A percentile compares a stretch with the other conserved stretches of the same genome.
phyloP scores from a whole-genome alignment of 2,329 filamentous ascomycete genomes.

The Talaromyces verruculosus region DNA sequence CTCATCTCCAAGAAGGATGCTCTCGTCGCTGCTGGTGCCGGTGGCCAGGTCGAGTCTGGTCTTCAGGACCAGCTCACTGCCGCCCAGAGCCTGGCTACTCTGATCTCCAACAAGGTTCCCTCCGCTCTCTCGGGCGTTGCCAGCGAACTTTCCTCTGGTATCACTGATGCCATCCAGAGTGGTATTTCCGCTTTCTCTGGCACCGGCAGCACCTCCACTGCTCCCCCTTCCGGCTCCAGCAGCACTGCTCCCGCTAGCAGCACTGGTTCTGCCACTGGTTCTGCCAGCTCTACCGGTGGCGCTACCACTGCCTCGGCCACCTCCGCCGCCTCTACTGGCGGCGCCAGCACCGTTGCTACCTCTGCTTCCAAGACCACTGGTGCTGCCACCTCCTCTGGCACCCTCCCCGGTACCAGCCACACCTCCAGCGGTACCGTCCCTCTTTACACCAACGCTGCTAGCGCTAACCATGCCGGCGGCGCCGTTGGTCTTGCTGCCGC shows the following conservation, averaged over 20 bases:
- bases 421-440: conserved; percentile 16
- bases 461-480: conserved; percentile 22
- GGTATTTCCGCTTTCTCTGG: conserved; percentile 32
- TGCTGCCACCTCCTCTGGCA: conserved; percentile 16
- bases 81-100: conserved; percentile 28
- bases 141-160: conserved; percentile 30
- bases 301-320: conserved; percentile 18
- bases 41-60: conserved; percentile 25
- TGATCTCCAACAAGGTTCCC: conserved; percentile 36
- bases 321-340: conserved; percentile 3
- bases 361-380: conserved; percentile 14
- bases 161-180: conserved; percentile 35
- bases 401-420: conserved; percentile 10
- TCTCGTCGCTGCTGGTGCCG: conserved; percentile 30
- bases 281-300: conserved; percentile 1
- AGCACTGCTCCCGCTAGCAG: conserved; percentile 18
- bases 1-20: conserved; percentile 31
- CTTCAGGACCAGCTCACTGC: conserved; percentile 32
- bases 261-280: not conserved
- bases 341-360: conserved; percentile 20
- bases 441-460: conserved; percentile 23
- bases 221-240: conserved; percentile 7
- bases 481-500: conserved; percentile 23
- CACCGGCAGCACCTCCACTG: conserved; percentile 15
- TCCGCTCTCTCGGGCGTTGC: conserved; percentile 28